A percentile compares a stretch with the other conserved stretches of the same genome.
These are phyloP conservation scores for Russula emetica DNA, from an alignment of 768 basidiomycete genomes.

Conservation along the genomic window DNA sequence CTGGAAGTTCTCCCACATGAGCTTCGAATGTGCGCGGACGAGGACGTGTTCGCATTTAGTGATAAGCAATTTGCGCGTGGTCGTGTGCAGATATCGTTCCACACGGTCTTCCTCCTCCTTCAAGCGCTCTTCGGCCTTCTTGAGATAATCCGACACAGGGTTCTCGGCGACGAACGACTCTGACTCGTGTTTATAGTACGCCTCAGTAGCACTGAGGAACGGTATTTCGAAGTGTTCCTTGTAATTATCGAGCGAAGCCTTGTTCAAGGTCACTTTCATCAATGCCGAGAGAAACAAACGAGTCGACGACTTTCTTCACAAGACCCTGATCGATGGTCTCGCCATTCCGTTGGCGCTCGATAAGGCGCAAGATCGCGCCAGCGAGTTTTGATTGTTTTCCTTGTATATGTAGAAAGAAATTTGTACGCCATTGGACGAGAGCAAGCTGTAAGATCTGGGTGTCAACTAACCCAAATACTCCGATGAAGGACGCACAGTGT, in stretches of 20 bases:
- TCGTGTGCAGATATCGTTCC: constrained; percentile 86
- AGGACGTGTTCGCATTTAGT: constrained; percentile 88
- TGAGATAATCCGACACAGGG: constrained; percentile 90
- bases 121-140: constrained; percentile 88
- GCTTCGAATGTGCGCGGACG: constrained; percentile 76
- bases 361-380: constrained; percentile 79
- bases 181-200: constrained; percentile 89
- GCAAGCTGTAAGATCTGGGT: constrained; percentile 56
- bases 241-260: constrained; percentile 91
- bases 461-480: not conserved
- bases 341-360: constrained; percentile 92
- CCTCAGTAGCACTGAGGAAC: constrained; percentile 84
- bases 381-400: constrained; percentile 77
- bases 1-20: constrained; percentile 95
- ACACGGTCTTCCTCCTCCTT: constrained; percentile 94
- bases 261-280: constrained; percentile 89
- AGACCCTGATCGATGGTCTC: constrained; percentile 90
- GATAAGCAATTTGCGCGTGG: constrained; percentile 77
- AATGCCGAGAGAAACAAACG: constrained; percentile 89
- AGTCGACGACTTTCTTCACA: constrained; percentile 92
- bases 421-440: constrained; percentile 91
- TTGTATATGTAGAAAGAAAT: constrained; percentile 89
- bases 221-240: constrained; percentile 84
- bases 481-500: constrained; percentile 62
- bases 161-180: constrained; percentile 85